These are phyloP conservation scores for Lobosporangium transversale DNA, from an alignment of 192 early-diverging fungal species.

Conservation along the genomic window DNA sequence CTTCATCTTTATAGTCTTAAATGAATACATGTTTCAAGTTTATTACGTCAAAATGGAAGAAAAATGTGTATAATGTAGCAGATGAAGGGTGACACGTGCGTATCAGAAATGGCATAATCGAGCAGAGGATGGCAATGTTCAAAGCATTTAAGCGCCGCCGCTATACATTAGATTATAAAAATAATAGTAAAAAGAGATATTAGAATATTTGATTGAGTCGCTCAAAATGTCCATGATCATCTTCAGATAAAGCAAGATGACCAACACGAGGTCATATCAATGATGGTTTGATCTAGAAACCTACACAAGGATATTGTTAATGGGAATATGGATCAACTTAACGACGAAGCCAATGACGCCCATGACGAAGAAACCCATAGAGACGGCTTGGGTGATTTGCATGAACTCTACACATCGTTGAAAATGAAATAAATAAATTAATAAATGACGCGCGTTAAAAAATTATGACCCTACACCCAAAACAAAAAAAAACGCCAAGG, in stretches of 20 bases:
- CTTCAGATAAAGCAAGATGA: not conserved
- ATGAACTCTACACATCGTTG: conserved; percentile 86
- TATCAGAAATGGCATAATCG: conserved; percentile 4
- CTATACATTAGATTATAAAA: conserved; percentile 3
- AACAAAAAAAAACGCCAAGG: too few relatives aligned
- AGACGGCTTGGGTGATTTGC: conserved; percentile 92
- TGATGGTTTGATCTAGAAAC: too few relatives aligned
- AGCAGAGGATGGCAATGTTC: conserved; percentile 18
- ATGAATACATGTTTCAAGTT: too few relatives aligned
- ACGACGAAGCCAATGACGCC: conserved; percentile 98
- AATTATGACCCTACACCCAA: too few relatives aligned
- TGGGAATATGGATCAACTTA: conserved; percentile 99
- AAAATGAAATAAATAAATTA: not conserved
- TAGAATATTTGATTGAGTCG: not conserved
- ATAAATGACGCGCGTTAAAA: not conserved
- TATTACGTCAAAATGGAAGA: too few relatives aligned
- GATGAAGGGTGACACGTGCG: not conserved
- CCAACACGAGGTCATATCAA: too few relatives aligned
- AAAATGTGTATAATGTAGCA: too few relatives aligned
- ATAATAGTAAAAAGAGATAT: not conserved
- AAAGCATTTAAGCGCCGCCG: conserved; percentile 54
- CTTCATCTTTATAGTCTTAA: too few relatives aligned
- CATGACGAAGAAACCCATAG: conserved; percentile 95
- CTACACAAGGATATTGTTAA: conserved; percentile 99
- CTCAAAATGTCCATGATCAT: too few relatives aligned